Conservation (phyloP, 2,329 filamentous ascomycete genomes). For the Fusarium udum region DNA sequence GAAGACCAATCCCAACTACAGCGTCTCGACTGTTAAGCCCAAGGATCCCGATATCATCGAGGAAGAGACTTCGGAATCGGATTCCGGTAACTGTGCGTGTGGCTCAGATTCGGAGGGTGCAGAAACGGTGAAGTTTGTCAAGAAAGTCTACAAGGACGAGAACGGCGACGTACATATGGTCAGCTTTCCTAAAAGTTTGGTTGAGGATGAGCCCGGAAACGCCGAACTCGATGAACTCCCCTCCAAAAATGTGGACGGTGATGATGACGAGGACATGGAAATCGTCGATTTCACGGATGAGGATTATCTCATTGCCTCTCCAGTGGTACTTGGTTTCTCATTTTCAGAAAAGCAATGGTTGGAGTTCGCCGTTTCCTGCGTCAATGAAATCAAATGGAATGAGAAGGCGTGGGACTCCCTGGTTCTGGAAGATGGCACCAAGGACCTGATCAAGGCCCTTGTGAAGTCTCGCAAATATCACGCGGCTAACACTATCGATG, state of each 20-base stretch:
- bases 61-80: constrained; percentile 56
- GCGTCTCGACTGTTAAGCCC: constrained; percentile 76
- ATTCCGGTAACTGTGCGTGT: constrained; percentile 50
- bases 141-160: constrained; percentile 61
- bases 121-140: constrained; percentile 57
- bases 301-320: constrained; percentile 83
- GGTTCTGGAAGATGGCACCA: constrained; percentile 71
- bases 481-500: constrained; percentile 82
- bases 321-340: constrained; percentile 85
- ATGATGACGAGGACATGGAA: not conserved
- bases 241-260: constrained; percentile 33
- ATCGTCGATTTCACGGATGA: constrained; percentile 74
- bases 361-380: constrained; percentile 82
- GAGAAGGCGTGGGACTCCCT: constrained; percentile 83
- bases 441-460: constrained; percentile 76
- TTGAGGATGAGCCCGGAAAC: constrained; percentile 45
- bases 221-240: constrained; percentile 67
- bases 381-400: constrained; percentile 87
- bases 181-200: constrained; percentile 44
- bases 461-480: constrained; percentile 88
- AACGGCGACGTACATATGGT: constrained; percentile 51
- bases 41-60: constrained; percentile 72
- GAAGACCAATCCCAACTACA: constrained; percentile 87
- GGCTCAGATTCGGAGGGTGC: constrained; percentile 54
- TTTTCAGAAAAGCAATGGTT: constrained; percentile 92